Base-by-base conservation (phyloP, 1,284 basidiomycete species). In the Anthracocystis walkeri region DNA sequence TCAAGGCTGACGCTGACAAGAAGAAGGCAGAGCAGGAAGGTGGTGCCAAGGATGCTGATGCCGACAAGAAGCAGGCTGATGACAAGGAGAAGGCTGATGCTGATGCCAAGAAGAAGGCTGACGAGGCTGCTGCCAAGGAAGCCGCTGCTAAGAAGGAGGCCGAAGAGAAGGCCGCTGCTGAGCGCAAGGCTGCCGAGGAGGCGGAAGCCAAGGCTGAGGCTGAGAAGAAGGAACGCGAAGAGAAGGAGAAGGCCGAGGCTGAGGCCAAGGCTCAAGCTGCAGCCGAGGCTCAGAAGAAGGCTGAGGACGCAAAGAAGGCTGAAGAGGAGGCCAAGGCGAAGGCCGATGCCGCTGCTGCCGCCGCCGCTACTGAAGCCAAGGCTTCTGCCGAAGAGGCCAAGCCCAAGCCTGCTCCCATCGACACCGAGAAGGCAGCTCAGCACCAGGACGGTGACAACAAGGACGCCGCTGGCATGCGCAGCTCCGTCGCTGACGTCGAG, bases 401-500 rank as follows among this genome's bases (percentile, higher is more conserved):
- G 72, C 55, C 74, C 55, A 76, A 76, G 59, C 74, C 69, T 42
- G 65, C 68, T 23, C 74, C 74, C 21, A 76, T 76, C 62, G 69
- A 76, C 59, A 76, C 69, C 40, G 56, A 71, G 49, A 72, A 62
- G 44, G 67, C 72, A 27, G 58, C 62, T 51, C 60, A 48, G 14
- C 60, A 61, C 60, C 59, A 59, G 60, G 72, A 78, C 6, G 64
- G 58, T 16, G 65, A 73, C 41, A 58, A 35, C 64, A 69, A 68
- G 59, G 62, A 71, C n/a, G 61, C 61, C 20, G 65, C 65, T n/a
- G 64, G 62, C 56, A 68, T 69, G 73, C 51, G 68, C 71, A 61
- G 65, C 78, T 62, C 70, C 41, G 80, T 77, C 41, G 80, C 78
- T 25, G 81, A 82, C 42, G 72, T 81, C 49, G 81, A 82, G 71